These are phyloP conservation scores for Kwoniella pini DNA, from an alignment of 768 basidiomycete genomes.

Conservation along the genomic window DNA sequence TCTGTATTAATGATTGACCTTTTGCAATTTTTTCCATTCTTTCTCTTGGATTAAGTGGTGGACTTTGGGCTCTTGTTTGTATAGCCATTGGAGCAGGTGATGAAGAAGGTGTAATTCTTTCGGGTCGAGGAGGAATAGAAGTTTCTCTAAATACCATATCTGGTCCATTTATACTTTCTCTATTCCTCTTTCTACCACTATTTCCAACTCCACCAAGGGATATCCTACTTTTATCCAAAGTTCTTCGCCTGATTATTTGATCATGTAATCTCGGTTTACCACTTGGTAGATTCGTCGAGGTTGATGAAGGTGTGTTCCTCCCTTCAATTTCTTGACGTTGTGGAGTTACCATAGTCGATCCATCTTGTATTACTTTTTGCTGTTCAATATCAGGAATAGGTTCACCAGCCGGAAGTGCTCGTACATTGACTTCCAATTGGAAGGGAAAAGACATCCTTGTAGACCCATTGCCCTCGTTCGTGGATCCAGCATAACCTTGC, in stretches of 20 bases:
- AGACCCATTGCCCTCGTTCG: neutral
- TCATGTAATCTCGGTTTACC: slow-evolving; percentile 5
- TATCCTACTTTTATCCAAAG: neutral
- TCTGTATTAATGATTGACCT: neutral
- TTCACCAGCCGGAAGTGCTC: slow-evolving; percentile 3
- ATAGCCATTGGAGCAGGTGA: neutral
- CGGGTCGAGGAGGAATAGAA: slow-evolving; percentile 9
- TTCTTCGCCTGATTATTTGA: neutral
- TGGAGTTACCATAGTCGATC: neutral
- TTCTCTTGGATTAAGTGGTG: neutral
- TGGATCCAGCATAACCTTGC: neutral
- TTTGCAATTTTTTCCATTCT: neutral
- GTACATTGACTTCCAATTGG: slow-evolving; percentile 5
- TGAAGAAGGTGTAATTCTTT: neutral
- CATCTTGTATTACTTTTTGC: neutral
- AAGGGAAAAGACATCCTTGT: slow-evolving; percentile 3
- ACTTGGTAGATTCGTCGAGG: neutral
- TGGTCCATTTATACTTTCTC: neutral
- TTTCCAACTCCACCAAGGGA: neutral
- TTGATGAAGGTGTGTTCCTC: neutral
- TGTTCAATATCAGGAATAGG: neutral
- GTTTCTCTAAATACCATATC: slow-evolving; percentile 18
- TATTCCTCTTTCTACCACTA: too few species aligned
- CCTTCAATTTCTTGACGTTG: neutral
- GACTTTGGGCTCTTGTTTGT: neutral